Conservation (phyloP, 2,329 filamentous ascomycete species). For the Colletotrichum falcatum region DNA sequence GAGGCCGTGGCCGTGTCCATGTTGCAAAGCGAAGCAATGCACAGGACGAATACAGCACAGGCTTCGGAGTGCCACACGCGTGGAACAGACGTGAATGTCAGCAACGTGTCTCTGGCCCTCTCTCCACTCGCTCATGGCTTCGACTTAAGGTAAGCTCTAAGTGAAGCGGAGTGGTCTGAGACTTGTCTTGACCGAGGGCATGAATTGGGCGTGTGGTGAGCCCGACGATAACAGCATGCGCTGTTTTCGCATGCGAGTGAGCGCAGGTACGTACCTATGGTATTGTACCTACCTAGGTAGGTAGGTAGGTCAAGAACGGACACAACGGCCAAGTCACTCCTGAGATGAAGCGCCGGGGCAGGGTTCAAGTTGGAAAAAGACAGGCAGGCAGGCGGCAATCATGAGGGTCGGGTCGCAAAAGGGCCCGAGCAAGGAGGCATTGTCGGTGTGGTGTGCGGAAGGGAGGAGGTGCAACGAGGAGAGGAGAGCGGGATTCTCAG, state of each 20-base stretch:
- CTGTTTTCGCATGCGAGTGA: neutral
- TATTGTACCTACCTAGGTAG: neutral
- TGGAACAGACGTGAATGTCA: conserved; percentile 17
- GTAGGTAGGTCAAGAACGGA: too few species aligned
- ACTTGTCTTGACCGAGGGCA: conserved; percentile 3
- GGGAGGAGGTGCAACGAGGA: conserved; percentile 1
- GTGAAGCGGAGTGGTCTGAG: neutral
- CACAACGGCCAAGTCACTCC: neutral
- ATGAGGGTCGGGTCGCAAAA: neutral
- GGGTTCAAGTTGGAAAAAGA: neutral
- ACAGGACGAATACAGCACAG: conserved; percentile 1
- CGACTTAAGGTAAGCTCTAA: neutral
- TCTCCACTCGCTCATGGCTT: neutral
- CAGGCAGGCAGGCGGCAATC: neutral
- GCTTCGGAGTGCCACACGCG: conserved; percentile 23
- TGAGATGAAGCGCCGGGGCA: conserved; percentile 6
- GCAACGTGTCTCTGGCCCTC: conserved; percentile 3
- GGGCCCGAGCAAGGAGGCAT: neutral
- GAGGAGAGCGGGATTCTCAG: neutral
- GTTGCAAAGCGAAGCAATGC: conserved; percentile 9
- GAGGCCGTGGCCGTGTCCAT: conserved; percentile 3
- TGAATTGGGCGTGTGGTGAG: neutral
- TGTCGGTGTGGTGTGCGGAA: neutral
- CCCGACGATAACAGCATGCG: neutral
- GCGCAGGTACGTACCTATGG: too few species aligned